Percentiles rank a stretch among this genome's conserved stretches.
Conservation (phyloP, 192 early-diverging fungal genomes). For the Chytriomyces sp. region DNA sequence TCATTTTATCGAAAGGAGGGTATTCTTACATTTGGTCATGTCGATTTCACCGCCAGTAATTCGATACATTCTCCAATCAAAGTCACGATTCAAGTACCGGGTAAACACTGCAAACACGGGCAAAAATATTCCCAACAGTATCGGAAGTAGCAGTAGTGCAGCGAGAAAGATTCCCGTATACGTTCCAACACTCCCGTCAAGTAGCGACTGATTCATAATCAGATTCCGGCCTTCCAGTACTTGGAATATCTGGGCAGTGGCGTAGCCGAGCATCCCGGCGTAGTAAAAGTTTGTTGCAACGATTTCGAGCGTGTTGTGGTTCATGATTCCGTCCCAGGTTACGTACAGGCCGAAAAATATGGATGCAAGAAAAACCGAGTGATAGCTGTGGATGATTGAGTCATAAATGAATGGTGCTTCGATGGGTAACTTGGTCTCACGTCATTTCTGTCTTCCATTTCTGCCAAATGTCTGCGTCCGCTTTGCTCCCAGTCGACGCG, state of each 20-base stretch:
- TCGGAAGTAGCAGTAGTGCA: conserved; percentile 16
- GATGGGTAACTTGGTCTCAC: neutral
- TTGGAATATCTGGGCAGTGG: conserved; percentile 17
- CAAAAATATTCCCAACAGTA: conserved; percentile 17
- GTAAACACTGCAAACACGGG: conserved; percentile 25
- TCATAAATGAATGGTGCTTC: neutral
- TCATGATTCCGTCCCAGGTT: conserved; percentile 19
- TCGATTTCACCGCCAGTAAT: conserved; percentile 22
- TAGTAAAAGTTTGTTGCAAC: conserved; percentile 18
- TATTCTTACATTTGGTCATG: neutral
- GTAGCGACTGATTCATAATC: neutral
- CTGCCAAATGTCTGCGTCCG: conserved; percentile 6
- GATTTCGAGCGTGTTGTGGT: conserved; percentile 19
- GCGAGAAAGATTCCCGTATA: conserved; percentile 30
- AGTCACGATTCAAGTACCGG: conserved; percentile 4
- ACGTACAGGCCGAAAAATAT: conserved; percentile 19
- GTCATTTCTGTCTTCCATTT: conserved; percentile 24
- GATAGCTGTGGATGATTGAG: neutral
- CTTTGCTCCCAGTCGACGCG: neutral
- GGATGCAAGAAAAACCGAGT: conserved; percentile 24
- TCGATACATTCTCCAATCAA: conserved; percentile 25
- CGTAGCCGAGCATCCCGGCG: conserved; percentile 18
- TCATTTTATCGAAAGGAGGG: neutral
- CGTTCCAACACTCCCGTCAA: neutral
- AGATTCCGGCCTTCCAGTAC: neutral